A percentile compares a stretch with the other conserved stretches of the same genome.
Evolutionary conservation across 306 rosid species (phyloP).

Genomic region (Sophora flavescens): DNA sequence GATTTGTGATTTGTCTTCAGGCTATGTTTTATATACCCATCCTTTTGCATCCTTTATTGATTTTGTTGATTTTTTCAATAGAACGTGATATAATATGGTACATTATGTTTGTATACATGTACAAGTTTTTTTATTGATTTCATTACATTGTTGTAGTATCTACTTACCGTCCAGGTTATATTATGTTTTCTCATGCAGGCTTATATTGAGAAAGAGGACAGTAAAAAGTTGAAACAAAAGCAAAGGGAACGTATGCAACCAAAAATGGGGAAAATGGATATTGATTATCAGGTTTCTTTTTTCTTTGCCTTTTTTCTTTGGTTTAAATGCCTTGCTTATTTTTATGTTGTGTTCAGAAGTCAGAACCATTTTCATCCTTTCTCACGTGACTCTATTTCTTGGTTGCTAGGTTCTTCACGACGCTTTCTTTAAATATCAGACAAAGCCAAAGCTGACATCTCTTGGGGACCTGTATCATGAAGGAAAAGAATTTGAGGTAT

Average conservation of each 20-base stretch:
- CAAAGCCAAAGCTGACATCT: slow-evolving; percentile 93
- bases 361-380: slow-evolving; percentile 27
- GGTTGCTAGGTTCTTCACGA: slow-evolving; percentile 93
- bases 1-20: slow-evolving; percentile 10
- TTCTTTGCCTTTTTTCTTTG: not conserved
- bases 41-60: slow-evolving; percentile 7
- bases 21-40: slow-evolving; percentile 1
- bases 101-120: slow-evolving; percentile 1
- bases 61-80: not conserved
- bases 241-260: slow-evolving; percentile 99
- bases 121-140: slow-evolving; percentile 28
- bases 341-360: slow-evolving; percentile 22
- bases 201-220: slow-evolving; percentile 97
- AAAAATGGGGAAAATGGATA: slow-evolving; percentile 99
- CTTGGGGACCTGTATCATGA: slow-evolving; percentile 97
- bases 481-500: slow-evolving; percentile 99
- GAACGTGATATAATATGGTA: slow-evolving; percentile 4
- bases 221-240: slow-evolving; percentile 98
- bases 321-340: slow-evolving; percentile 11
- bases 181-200: slow-evolving; percentile 65
- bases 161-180: not conserved
- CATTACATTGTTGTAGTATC: slow-evolving; percentile 4
- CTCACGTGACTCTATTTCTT: slow-evolving; percentile 46
- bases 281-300: slow-evolving; percentile 88
- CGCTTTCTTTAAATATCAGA: slow-evolving; percentile 96